Evolutionary conservation across 2,329 filamentous ascomycete species (phyloP).

Genomic region (Lithohypha guttulata): DNA sequence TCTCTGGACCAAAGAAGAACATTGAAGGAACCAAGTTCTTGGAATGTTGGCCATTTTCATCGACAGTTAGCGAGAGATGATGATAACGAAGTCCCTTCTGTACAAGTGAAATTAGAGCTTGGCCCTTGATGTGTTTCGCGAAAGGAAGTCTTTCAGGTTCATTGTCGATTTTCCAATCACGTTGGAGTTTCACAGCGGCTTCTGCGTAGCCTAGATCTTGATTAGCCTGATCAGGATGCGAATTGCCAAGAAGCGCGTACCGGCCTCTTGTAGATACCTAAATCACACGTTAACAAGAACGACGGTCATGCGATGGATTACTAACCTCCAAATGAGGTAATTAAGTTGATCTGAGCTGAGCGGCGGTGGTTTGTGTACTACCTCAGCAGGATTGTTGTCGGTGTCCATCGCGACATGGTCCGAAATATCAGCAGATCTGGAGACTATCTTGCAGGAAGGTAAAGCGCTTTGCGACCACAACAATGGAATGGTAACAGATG

Average conservation of each 20-base stretch:
- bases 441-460: too few species aligned
- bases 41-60: slow-evolving; percentile 20
- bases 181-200: slow-evolving; percentile 49
- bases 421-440: slow-evolving; percentile 1
- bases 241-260: slow-evolving; percentile 29
- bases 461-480: too few species aligned
- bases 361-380: slow-evolving; percentile 26
- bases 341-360: slow-evolving; percentile 54
- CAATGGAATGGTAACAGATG: too few species aligned
- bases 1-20: slow-evolving; percentile 39
- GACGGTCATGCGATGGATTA: slow-evolving; percentile 1
- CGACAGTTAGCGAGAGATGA: slow-evolving; percentile 27
- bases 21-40: slow-evolving; percentile 27
- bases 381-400: slow-evolving; percentile 17
- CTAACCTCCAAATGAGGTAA: slow-evolving; percentile 58
- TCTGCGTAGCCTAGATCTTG: slow-evolving; percentile 42
- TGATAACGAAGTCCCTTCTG: slow-evolving; percentile 52
- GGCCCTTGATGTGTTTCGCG: slow-evolving; percentile 47
- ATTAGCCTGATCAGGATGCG: slow-evolving; percentile 15
- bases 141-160: slow-evolving; percentile 52
- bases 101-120: slow-evolving; percentile 50
- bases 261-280: slow-evolving; percentile 47
- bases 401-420: slow-evolving; percentile 22
- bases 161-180: slow-evolving; percentile 53
- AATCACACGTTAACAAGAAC: slow-evolving; percentile 14